Percentiles rank a stretch among this genome's conserved stretches.
These are phyloP conservation scores for Chamaecrista fasciculata DNA, from an alignment of 306 rosid species.

Conservation along the genomic window DNA sequence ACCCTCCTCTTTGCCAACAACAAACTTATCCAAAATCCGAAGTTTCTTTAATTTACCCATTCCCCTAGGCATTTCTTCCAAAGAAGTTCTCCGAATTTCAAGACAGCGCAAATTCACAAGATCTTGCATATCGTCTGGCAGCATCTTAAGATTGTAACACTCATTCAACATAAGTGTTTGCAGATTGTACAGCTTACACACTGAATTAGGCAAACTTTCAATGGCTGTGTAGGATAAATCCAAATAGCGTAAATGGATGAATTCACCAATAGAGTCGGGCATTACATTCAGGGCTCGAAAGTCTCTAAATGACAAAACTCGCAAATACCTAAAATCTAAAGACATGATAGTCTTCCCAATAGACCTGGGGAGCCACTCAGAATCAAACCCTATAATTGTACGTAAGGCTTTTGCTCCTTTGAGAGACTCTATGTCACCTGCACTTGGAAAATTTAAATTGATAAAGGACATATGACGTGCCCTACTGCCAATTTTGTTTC, in stretches of 20 bases:
- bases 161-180: not conserved
- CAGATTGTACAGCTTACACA: conserved; percentile 3
- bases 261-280: conserved; percentile 7
- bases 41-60: not conserved
- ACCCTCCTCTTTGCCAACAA: not conserved
- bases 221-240: not conserved
- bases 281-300: fast-evolving
- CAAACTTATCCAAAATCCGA: not conserved
- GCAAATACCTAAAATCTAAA: not conserved
- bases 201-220: not conserved
- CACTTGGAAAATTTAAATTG: not conserved
- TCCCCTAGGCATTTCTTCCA: not conserved
- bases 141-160: fast-evolving
- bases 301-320: not conserved
- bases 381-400: not conserved
- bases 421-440: not conserved
- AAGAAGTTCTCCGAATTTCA: not conserved
- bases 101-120: conserved; percentile 16
- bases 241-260: conserved; percentile 6
- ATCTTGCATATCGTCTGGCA: not conserved
- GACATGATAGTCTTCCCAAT: not conserved
- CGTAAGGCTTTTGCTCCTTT: not conserved
- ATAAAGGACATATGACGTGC: conserved; percentile 13
- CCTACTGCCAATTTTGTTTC: not conserved
- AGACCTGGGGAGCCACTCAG: not conserved